These are phyloP conservation scores for Polygonum aviculare DNA, from an alignment of 148 eudicot species.

Conservation along the genomic window DNA sequence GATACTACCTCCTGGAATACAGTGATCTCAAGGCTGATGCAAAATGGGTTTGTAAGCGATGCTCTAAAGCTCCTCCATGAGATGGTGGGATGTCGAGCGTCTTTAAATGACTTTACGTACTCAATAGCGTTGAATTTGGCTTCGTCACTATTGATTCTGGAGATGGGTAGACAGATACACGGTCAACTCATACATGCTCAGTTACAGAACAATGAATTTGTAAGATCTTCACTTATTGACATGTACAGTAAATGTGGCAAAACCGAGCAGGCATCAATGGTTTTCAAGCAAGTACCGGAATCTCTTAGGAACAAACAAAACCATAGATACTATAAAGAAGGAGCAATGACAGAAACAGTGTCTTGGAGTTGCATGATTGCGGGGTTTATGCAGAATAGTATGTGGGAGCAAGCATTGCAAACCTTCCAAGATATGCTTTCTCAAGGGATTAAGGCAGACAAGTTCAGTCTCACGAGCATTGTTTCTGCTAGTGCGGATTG, in stretches of 20 bases:
- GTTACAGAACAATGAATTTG: slow-evolving; percentile 34
- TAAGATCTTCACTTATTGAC: slow-evolving; percentile 53
- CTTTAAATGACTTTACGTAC: slow-evolving; percentile 38
- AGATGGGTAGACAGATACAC: slow-evolving; percentile 65
- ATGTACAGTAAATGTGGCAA: slow-evolving; percentile 77
- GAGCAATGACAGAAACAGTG: slow-evolving; percentile 25
- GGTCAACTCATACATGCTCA: slow-evolving; percentile 34
- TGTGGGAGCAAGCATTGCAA: slow-evolving; percentile 49
- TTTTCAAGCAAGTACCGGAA: slow-evolving; percentile 28
- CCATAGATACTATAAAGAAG: slow-evolving; percentile 7
- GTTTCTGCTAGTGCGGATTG: slow-evolving; percentile 50
- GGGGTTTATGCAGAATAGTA: slow-evolving; percentile 57
- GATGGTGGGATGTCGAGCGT: slow-evolving; percentile 37
- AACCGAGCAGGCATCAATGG: slow-evolving; percentile 44
- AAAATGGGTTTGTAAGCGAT: slow-evolving; percentile 32
- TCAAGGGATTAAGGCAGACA: slow-evolving; percentile 38
- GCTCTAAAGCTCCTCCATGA: slow-evolving; percentile 52
- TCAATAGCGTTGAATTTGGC: slow-evolving; percentile 53
- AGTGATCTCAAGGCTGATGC: slow-evolving; percentile 52
- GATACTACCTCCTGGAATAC: slow-evolving; percentile 75
- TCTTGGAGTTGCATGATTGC: slow-evolving; percentile 52
- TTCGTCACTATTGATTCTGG: slow-evolving; percentile 37
- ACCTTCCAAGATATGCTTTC: slow-evolving; percentile 42
- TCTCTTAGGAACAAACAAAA: slow-evolving; percentile 4
- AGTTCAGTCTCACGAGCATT: slow-evolving; percentile 54